Evolutionary conservation across 176 grass and related monocot species (phyloP), one percentile per base, ranked within the genome.

Genomic region (Dactylis glomerata): DNA sequence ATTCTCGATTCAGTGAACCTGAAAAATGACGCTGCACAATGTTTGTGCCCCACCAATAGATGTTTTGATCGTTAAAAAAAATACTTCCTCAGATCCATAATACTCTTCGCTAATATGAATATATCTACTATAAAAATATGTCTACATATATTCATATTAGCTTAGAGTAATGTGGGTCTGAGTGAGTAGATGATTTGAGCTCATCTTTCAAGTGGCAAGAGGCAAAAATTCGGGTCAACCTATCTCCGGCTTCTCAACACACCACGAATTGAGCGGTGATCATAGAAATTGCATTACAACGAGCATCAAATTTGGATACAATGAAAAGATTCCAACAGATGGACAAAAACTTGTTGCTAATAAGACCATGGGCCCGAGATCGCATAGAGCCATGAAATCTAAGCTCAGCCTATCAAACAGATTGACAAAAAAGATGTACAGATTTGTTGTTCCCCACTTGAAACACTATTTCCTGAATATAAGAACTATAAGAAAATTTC

Each of bases 1-100:
- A 73, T 86, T 46, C 41, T 61, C 54, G 10, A n/a, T 80, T 86
- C 76, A 80, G 20, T 38, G 76, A 49, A 73, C 67, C 75, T 71
- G 57, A 15, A 34, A 70, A 22, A 54, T 14, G 65, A 71, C 2
- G 24, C 2, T 19, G 16, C 56, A 45, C 15, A 32, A 19, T 16
- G 42, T 6, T 6, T 73, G 46, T 16, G 22, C 32, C 16, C 14
- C 70, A 49, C 10, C 31, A 73, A n/a, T n/a, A n/a, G n/a, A n/a
- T n/a, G n/a, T n/a, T n/a, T n/a, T n/a, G n/a, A n/a, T n/a, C n/a
- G n/a, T n/a, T n/a, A n/a, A n/a, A n/a, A n/a, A n/a, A n/a, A n/a
- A n/a, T n/a, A 58, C 37, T 58, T 4, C 55, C 10, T 12, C 24
- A n/a, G n/a, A n/a, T n/a, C n/a, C n/a, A n/a, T n/a, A n/a, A n/a